phyloP scores from a whole-genome alignment of 2,329 filamentous ascomycete genomes.

The Verticillium tricorpus region DNA sequence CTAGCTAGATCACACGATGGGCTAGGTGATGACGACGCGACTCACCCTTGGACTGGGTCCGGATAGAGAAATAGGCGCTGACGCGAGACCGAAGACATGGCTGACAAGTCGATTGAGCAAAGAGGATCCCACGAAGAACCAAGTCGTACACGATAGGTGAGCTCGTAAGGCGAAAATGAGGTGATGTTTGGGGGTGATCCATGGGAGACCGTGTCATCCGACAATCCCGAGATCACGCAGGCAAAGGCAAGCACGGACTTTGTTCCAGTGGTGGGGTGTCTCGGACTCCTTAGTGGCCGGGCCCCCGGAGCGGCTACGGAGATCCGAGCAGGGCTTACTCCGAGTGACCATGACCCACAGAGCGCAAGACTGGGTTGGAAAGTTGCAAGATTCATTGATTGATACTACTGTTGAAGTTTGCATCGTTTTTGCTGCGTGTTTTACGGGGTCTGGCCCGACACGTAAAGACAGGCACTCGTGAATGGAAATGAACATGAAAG shows the following conservation, averaged over 20 bases:
- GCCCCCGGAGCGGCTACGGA: background rate
- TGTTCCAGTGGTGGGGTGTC: background rate
- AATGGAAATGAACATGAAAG: background rate
- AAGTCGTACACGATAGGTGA: background rate
- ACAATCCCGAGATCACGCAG: background rate
- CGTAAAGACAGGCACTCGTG: too few species aligned
- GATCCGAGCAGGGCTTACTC: background rate
- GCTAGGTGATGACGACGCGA: background rate
- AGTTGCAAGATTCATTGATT: too few species aligned
- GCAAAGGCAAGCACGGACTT: background rate
- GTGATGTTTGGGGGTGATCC: background rate
- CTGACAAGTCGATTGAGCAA: background rate
- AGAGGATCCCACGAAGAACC: too few species aligned
- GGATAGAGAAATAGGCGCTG: background rate
- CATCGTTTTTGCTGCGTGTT: too few species aligned
- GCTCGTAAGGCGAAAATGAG: background rate
- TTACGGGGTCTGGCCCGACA: too few species aligned
- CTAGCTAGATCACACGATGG: background rate
- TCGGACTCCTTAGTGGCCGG: background rate
- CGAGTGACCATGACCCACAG: background rate
- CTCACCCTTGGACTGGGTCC: conserved; percentile 1
- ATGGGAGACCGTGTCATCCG: background rate
- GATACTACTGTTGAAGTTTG: too few species aligned
- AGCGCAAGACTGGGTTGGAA: too few species aligned
- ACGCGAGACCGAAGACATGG: background rate